Evolutionary conservation across 768 basidiomycete species (phyloP).

Genomic region (Rhodocollybia butyracea): DNA sequence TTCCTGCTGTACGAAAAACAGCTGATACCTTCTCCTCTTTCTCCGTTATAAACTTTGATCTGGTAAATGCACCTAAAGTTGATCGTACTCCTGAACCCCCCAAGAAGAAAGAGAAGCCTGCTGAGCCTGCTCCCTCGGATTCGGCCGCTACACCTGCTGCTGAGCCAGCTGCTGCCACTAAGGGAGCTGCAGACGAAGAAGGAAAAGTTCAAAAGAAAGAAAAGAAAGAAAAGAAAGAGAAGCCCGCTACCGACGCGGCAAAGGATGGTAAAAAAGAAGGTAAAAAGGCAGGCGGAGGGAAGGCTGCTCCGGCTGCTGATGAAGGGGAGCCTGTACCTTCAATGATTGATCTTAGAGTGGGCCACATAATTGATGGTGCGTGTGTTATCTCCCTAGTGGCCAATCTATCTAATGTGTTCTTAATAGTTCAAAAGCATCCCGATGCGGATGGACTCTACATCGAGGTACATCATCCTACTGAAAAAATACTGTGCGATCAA

Average conservation of each 20-base stretch:
- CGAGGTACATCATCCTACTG: conserved; percentile 50
- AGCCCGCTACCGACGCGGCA: conserved; percentile 33
- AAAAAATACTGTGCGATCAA: not conserved
- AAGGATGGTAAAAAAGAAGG: conserved; percentile 32
- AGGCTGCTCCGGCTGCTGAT: conserved; percentile 55
- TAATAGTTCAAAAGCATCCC: conserved; percentile 87
- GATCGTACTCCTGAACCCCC: conserved; percentile 70
- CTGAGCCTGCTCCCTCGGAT: conserved; percentile 20
- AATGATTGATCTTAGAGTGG: conserved; percentile 96
- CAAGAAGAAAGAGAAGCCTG: conserved; percentile 74
- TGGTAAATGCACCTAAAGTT: conserved; percentile 68
- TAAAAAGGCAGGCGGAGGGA: conserved; percentile 34
- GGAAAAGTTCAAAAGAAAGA: conserved; percentile 22
- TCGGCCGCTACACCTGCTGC: conserved; percentile 26
- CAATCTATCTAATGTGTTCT: not conserved
- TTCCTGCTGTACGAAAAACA: conserved; percentile 55
- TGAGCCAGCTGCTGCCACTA: conserved; percentile 17
- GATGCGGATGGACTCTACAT: conserved; percentile 98
- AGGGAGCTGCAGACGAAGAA: conserved; percentile 9
- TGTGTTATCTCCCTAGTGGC: conserved; percentile 19
- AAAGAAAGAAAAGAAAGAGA: conserved; percentile 61
- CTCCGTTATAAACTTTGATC: conserved; percentile 60
- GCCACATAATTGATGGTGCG: conserved; percentile 85
- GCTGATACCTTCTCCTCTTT: conserved; percentile 53
- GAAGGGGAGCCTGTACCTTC: conserved; percentile 84